Evolutionary conservation across 495 filamentous ascomycete species (phyloP), one percentile per base, ranked within the genome.

Genomic region (Hypoxylon perforatum): DNA sequence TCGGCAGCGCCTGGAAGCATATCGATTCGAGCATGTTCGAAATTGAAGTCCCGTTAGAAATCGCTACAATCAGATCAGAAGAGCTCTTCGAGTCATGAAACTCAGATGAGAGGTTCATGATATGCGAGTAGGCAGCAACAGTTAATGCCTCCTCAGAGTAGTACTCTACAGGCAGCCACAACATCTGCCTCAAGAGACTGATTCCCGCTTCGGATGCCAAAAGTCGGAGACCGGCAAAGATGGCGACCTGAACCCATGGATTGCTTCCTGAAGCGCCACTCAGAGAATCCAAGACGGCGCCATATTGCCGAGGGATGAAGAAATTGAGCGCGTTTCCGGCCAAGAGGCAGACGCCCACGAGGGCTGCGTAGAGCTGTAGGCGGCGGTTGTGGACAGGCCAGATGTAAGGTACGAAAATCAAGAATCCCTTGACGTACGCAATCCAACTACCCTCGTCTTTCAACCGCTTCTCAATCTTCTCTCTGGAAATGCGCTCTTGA

Each of bases 61-160:
- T 85, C 2, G 90, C 85, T 65, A 86, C 82, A 62, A 85, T 86
- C 33, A 94, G 80, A 67, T 93, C 89, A 6, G 87, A 91, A 3
- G 87, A 88, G 55, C 85, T 85, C 77, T 92, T 93, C 51, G 84
- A 83, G 60, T 88, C 88, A 70, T 95, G 91, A 61, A 93, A 94
- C 67, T 94, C 91, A 61, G 88, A 89, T 0, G 90, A 92, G 21
- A 95, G 82, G 51, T 82, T 84, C 85, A 94, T 91, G 21, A 94
- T 81, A 63, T 94, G 90, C 42, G 87, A 85, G 71, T 91, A 93
- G 3, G 91, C 86, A 0, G 87, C 86, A 0, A 81, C 85, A 62
- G 84, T 87, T 23, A 92, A 79, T 25, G 81, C 78, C 51, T 82
- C 81, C 51, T 87, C 84, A 0, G 87, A 82, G 71, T 87, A 89